phyloP scores from a whole-genome alignment of 2,329 filamentous ascomycete genomes.

The Sporothrix globosa region DNA sequence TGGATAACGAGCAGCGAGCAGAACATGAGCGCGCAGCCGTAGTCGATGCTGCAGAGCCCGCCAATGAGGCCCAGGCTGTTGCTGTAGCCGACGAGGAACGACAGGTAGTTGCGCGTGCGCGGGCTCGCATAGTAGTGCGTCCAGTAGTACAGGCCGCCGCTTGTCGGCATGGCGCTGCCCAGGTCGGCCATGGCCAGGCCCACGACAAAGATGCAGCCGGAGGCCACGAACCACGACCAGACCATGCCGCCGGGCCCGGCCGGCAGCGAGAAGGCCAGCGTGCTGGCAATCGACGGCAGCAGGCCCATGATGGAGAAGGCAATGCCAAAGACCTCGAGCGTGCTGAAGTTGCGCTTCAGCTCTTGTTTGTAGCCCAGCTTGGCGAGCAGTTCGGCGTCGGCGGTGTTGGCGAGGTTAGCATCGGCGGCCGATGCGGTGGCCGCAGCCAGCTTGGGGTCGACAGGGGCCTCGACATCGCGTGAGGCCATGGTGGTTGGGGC shows the following conservation, averaged over 20 bases:
- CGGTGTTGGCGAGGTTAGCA: slow-evolving; percentile 38
- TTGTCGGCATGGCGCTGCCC: slow-evolving; percentile 60
- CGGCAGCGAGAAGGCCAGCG: slow-evolving; percentile 61
- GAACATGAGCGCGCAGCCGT: slow-evolving; percentile 59
- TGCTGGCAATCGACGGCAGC: slow-evolving; percentile 63
- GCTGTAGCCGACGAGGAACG: slow-evolving; percentile 63
- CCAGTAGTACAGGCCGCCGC: slow-evolving; percentile 62
- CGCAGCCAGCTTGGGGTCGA: slow-evolving; percentile 32
- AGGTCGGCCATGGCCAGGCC: slow-evolving; percentile 62
- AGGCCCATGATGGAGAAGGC: slow-evolving; percentile 65
- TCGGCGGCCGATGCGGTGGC: slow-evolving; percentile 34
- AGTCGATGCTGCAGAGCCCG: slow-evolving; percentile 65
- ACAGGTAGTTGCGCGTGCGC: slow-evolving; percentile 59
- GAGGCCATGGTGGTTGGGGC: slow-evolving; percentile 8
- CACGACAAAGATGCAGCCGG: slow-evolving; percentile 60
- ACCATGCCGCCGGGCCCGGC: slow-evolving; percentile 64
- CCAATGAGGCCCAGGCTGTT: slow-evolving; percentile 65
- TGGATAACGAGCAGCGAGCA: slow-evolving; percentile 62
- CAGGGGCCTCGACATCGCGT: slow-evolving; percentile 35
- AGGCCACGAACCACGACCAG: slow-evolving; percentile 65
- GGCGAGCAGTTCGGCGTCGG: slow-evolving; percentile 42
- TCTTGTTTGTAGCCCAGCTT: slow-evolving; percentile 57
- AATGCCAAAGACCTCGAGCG: slow-evolving; percentile 64
- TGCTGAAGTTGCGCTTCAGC: slow-evolving; percentile 62
- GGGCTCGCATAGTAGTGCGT: slow-evolving; percentile 62